Base-by-base conservation (phyloP, 2,329 filamentous ascomycete species). In the Microdochium trichocladiopsis region DNA sequence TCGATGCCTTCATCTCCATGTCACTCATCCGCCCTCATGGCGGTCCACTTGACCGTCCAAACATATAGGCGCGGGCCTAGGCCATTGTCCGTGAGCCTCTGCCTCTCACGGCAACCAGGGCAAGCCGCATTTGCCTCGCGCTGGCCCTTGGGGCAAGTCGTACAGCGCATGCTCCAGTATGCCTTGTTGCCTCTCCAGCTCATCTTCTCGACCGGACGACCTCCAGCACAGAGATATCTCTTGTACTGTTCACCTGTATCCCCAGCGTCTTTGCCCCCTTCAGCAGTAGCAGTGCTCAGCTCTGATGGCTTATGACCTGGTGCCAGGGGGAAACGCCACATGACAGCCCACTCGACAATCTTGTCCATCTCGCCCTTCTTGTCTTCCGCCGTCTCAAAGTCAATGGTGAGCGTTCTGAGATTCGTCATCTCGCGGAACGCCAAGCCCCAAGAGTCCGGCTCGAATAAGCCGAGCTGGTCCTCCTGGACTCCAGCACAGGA, bases 261-360 rank as follows among this genome's bases (percentile, higher is more conserved):
- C 16, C 41, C 21, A 18, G n/a, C 22, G 6, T 16, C 14, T 37
- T 16, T n/a, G 14, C 18, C 41, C 12, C 41, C 41, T 16, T 18
- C 41, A 2, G n/a, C 16, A 3, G n/a, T 18, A 22, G 11, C 18
- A 8, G 16, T 45, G 41, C 22, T 11, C 33, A 16, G 33, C 41
- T 22, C 21, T 22, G 10, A 5, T 18, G 41, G 33, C 28, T 33
- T 8, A 33, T n/a, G 14, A 37, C 33, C 33, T 22, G 51, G n/a
- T 4, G 52, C 21, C 2, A 61, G 57, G 4, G 60, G 60, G 16
- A 62, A 57, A 47, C 47, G 41, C 60, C 59, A 62, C n/a, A 55
- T 54, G 14, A 55, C 24, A 10, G 60, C 59, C 60, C 59, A 60
- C 2, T 49, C 21, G n/a, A 60, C 57, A 11, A 62, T 55, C n/a